Percentiles rank a stretch among this genome's conserved stretches.
Evolutionary conservation across 208 protist genomes (phyloP).

Genomic region (Strigomonas culicis): DNA sequence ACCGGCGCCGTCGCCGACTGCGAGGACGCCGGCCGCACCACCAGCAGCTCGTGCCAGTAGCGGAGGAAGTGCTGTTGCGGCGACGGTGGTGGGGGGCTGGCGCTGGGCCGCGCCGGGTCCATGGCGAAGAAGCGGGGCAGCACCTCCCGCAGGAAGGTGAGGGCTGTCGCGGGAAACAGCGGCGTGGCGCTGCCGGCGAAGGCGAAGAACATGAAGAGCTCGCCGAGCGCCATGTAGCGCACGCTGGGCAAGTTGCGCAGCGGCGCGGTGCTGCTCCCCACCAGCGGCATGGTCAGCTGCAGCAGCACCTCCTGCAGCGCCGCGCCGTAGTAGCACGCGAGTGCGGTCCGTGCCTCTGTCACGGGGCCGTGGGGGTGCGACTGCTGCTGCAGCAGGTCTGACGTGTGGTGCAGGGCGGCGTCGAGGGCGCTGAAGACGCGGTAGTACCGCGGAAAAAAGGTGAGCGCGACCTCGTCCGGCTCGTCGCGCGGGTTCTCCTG

Average conservation of each 20-base stretch:
- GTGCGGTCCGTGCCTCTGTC: background rate
- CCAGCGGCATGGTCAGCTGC: no score
- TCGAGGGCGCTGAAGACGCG: constrained; percentile 29
- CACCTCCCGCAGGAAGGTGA: constrained; percentile 28
- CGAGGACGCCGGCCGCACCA: background rate
- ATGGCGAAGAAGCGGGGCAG: constrained; percentile 16
- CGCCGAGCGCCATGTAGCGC: constrained; percentile 25
- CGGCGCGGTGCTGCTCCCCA: no score
- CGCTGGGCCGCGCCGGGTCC: no score
- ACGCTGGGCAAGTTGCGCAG: background rate
- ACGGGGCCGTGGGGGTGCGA: background rate
- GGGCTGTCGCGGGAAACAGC: constrained; percentile 14
- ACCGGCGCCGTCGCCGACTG: no score
- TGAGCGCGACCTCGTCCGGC: constrained; percentile 9
- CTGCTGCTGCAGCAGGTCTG: constrained; percentile 9
- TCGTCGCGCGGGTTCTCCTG: constrained; percentile 13
- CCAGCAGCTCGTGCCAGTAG: background rate
- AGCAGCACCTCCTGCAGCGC: constrained; percentile 17
- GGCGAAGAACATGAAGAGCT: constrained; percentile 52
- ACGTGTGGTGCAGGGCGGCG: constrained; percentile 20
- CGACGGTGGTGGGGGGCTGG: no score
- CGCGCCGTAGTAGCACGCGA: constrained; percentile 11
- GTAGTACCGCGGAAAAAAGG: constrained; percentile 42
- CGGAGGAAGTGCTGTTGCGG: no score
- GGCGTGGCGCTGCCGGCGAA: constrained; percentile 34